These are phyloP conservation scores for Santalum album DNA, from an alignment of 164 flowering plant genomes.

Conservation along the genomic window DNA sequence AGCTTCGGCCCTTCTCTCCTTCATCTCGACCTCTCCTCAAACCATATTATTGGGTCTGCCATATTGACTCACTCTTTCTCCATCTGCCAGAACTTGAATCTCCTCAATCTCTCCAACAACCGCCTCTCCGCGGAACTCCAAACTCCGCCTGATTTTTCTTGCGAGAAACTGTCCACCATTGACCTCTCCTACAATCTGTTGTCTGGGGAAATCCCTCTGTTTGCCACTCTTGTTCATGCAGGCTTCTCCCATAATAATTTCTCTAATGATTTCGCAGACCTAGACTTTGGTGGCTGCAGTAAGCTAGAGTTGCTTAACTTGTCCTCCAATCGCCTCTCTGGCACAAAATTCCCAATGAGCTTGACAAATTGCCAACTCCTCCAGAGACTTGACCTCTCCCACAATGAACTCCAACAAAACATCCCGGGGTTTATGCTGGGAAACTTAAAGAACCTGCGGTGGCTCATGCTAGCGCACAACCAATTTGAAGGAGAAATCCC, in stretches of 20 bases:
- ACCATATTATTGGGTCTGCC: no score
- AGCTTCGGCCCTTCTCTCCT: no score
- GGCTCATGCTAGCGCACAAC: not conserved
- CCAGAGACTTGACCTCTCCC: not conserved
- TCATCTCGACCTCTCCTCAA: no score
- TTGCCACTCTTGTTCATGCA: not conserved
- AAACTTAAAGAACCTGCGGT: not conserved
- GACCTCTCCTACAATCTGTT: not conserved
- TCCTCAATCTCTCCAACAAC: not conserved
- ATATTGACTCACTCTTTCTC: no score
- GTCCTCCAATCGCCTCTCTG: not conserved
- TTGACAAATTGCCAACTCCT: not conserved
- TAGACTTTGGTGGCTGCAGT: not conserved
- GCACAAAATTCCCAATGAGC: not conserved
- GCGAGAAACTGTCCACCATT: not conserved
- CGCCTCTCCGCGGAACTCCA: not conserved
- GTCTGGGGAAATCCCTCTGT: not conserved
- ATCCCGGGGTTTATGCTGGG: not conserved
- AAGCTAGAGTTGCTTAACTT: not conserved
- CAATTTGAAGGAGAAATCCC: not conserved
- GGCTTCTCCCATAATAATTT: not conserved
- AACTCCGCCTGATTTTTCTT: not conserved
- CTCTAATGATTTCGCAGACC: not conserved
- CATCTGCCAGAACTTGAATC: not conserved
- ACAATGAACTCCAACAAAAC: not conserved